phyloP scores from a whole-genome alignment of 768 basidiomycete genomes.

The Udeniomyces megalosporus region DNA sequence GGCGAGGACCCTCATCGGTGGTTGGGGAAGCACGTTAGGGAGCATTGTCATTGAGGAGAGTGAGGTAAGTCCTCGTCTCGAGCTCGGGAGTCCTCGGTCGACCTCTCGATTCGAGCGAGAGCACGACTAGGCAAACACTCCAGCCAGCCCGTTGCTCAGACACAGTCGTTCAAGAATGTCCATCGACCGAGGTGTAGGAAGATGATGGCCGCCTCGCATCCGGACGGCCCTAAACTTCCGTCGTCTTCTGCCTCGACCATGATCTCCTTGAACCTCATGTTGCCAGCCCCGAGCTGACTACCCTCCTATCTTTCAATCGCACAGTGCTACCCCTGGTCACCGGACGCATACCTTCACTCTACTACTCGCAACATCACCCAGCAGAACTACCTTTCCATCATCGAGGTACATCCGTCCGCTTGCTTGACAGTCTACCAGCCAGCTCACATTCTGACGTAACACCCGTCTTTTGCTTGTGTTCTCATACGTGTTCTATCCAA shows the following conservation, averaged over 20 bases:
- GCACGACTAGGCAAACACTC: no score
- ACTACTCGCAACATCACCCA: slow-evolving; percentile 7
- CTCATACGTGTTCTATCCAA: neutral
- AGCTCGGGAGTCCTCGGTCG: neutral
- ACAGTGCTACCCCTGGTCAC: neutral
- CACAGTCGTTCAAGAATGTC: no score
- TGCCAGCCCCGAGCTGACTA: no score
- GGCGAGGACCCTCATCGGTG: slow-evolving; percentile 2
- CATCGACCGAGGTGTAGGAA: no score
- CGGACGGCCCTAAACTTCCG: no score
- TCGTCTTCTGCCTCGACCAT: no score
- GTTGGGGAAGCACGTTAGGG: neutral
- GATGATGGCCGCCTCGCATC: no score
- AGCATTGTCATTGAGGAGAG: slow-evolving; percentile 1
- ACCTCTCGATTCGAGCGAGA: no score
- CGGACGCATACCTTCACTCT: neutral
- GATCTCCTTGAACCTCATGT: no score
- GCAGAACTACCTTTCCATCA: neutral
- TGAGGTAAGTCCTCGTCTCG: slow-evolving; percentile 3
- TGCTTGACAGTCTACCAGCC: neutral
- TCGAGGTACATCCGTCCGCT: neutral
- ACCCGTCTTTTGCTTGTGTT: neutral
- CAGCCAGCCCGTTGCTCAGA: no score
- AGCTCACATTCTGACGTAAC: no score
- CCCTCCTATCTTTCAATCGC: neutral